Evolutionary conservation across 1,284 basidiomycete species (phyloP).

Genomic region (Macrocybe sp.): DNA sequence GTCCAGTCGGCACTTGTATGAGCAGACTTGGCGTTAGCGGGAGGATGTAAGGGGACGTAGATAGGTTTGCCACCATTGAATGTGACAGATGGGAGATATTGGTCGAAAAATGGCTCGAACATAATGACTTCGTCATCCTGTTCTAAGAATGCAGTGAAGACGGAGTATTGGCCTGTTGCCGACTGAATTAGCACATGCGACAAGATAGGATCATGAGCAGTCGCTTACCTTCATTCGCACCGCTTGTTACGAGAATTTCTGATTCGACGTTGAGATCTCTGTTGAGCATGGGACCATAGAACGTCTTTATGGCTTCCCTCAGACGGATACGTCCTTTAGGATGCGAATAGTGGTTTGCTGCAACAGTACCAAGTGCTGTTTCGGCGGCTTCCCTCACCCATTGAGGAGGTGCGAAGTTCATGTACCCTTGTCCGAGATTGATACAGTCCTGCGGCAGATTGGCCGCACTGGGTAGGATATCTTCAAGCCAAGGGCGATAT

Average conservation of each 20-base stretch:
- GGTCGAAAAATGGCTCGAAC: slow-evolving; percentile 98
- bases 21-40: slow-evolving; percentile 45
- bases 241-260: slow-evolving; percentile 93
- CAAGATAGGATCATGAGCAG: neutral
- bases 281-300: slow-evolving; percentile 71
- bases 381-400: slow-evolving; percentile 81
- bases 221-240: slow-evolving; percentile 85
- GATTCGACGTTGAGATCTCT: slow-evolving; percentile 78
- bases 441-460: slow-evolving; percentile 86
- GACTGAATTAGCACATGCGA: neutral
- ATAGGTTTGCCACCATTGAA: slow-evolving; percentile 94
- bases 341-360: slow-evolving; percentile 87
- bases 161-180: slow-evolving; percentile 78
- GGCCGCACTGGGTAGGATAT: slow-evolving; percentile 51
- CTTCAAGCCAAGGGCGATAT: neutral
- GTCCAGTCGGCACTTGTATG: slow-evolving; percentile 81
- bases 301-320: slow-evolving; percentile 77
- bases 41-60: slow-evolving; percentile 93
- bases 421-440: slow-evolving; percentile 93
- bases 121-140: slow-evolving; percentile 95
- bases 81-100: slow-evolving; percentile 88
- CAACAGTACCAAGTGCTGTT: slow-evolving; percentile 62
- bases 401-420: slow-evolving; percentile 85
- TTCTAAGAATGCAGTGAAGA: slow-evolving; percentile 85
- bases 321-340: slow-evolving; percentile 85